Percentiles rank a stretch among this genome's conserved stretches.
phyloP scores from a whole-genome alignment of 2,329 filamentous ascomycete genomes.

The Hirsutella rhossiliensis region DNA sequence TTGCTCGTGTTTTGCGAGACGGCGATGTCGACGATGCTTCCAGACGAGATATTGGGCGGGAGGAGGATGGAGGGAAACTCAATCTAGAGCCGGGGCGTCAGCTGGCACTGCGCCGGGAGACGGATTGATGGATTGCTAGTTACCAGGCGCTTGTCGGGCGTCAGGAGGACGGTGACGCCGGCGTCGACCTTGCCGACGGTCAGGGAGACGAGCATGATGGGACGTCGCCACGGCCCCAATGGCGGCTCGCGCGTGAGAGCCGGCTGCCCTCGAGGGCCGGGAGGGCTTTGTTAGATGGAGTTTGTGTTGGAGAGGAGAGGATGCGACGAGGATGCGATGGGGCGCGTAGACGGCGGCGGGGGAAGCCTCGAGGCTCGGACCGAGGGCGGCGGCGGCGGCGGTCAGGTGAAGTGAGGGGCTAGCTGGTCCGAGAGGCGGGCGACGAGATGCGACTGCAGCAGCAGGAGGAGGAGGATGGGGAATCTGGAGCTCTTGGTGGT shows the following conservation, averaged over 20 bases:
- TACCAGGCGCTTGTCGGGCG: constrained; percentile 93
- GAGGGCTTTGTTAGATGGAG: background rate
- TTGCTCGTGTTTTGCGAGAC: constrained; percentile 76
- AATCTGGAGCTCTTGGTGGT: no score
- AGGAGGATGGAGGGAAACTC: constrained; percentile 97
- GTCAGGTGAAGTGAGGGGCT: no score
- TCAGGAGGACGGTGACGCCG: constrained; percentile 91
- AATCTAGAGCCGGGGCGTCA: constrained; percentile 48
- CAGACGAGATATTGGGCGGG: constrained; percentile 86
- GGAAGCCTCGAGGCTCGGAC: no score
- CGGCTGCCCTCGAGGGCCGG: background rate
- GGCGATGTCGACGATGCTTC: constrained; percentile 95
- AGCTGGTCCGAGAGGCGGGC: no score
- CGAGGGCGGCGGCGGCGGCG: no score
- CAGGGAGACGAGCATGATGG: constrained; percentile 80
- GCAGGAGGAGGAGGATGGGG: no score
- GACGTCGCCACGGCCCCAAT: background rate
- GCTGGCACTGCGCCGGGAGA: background rate
- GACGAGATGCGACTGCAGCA: no score
- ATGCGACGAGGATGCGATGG: no score
- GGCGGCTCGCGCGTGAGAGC: background rate
- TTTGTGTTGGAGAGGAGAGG: background rate
- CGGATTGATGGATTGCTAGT: constrained; percentile 14
- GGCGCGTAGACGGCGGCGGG: no score
- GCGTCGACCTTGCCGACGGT: constrained; percentile 99